Evolutionary conservation across 495 filamentous ascomycete genomes (phyloP).

Genomic region (Xylaria flabelliformis): DNA sequence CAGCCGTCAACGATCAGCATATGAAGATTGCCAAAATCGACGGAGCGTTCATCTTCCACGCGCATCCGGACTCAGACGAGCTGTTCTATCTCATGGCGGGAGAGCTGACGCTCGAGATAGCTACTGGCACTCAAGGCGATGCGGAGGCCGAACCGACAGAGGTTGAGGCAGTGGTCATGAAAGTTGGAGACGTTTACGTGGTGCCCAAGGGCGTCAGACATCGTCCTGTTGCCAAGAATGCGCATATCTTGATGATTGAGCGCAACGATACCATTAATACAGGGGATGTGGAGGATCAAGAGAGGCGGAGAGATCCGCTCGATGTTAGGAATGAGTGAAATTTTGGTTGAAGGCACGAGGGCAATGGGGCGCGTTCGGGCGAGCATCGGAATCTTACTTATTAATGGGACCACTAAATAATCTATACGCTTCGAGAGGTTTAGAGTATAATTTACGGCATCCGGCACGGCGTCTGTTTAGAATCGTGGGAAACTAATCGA

Average conservation of each 20-base stretch:
- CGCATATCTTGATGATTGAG: conserved; percentile 29
- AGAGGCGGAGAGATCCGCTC: conserved; percentile 12
- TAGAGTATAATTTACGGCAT: too few relatives aligned
- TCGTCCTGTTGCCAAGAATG: conserved; percentile 22
- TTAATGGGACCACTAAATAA: background rate
- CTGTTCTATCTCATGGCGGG: conserved; percentile 10
- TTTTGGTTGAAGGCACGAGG: background rate
- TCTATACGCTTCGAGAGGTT: background rate
- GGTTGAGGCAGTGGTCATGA: conserved; percentile 23
- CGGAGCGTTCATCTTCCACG: conserved; percentile 2
- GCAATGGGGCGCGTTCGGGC: background rate
- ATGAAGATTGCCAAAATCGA: conserved; percentile 10
- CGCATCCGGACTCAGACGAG: conserved; percentile 11
- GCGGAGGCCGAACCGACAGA: background rate
- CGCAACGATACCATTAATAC: conserved; percentile 23
- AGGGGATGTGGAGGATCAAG: background rate
- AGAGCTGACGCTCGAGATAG: conserved; percentile 4
- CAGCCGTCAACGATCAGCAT: conserved; percentile 10
- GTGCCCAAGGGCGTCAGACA: conserved; percentile 27
- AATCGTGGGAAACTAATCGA: too few relatives aligned
- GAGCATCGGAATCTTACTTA: background rate
- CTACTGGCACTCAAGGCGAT: background rate
- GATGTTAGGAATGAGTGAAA: background rate
- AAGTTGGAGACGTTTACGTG: conserved; percentile 27
- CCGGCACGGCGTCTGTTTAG: too few relatives aligned